Conservation (phyloP, 768 basidiomycete genomes). For the Rhizopogon sp. region DNA sequence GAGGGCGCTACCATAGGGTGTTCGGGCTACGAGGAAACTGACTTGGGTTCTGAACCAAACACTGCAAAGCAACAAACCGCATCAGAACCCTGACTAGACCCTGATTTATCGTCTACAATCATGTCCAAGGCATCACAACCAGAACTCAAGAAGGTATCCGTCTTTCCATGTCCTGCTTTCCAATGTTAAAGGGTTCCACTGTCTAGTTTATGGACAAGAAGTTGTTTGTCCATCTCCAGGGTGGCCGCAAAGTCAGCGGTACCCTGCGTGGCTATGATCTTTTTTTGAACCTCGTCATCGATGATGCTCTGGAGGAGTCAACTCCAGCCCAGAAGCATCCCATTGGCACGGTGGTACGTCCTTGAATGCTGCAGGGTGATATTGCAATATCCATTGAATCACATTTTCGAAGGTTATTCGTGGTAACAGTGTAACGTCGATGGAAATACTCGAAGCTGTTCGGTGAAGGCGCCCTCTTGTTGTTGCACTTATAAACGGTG, state of each 20-base stretch:
- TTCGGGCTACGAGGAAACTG: background rate
- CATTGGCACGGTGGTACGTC: conserved; percentile 86
- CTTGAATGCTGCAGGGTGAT: background rate
- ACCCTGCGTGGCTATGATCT: conserved; percentile 95
- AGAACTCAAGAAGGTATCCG: conserved; percentile 93
- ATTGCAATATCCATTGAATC: background rate
- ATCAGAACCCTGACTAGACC: background rate
- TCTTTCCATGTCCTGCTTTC: conserved; percentile 1
- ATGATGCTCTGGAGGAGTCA: conserved; percentile 91
- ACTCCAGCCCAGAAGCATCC: conserved; percentile 85
- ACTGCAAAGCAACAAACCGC: conserved; percentile 24
- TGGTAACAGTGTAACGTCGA: conserved; percentile 93
- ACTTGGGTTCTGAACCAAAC: conserved; percentile 19
- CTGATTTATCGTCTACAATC: conserved; percentile 16
- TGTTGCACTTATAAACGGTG: conserved; percentile 6
- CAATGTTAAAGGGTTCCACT: background rate
- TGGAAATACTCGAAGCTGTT: conserved; percentile 79
- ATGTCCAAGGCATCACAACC: conserved; percentile 97
- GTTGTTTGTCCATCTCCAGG: conserved; percentile 89
- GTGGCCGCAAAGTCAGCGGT: conserved; percentile 94
- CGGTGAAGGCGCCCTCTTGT: conserved; percentile 20
- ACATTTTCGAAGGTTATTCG: conserved; percentile 72
- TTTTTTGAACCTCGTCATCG: conserved; percentile 96
- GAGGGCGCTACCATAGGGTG: background rate
- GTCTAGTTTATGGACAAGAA: conserved; percentile 97